A percentile compares a stretch with the other conserved stretches of the same genome.
These are phyloP conservation scores for Candolleomyces efflorescens DNA, from an alignment of 768 basidiomycete species.

Conservation along the genomic window DNA sequence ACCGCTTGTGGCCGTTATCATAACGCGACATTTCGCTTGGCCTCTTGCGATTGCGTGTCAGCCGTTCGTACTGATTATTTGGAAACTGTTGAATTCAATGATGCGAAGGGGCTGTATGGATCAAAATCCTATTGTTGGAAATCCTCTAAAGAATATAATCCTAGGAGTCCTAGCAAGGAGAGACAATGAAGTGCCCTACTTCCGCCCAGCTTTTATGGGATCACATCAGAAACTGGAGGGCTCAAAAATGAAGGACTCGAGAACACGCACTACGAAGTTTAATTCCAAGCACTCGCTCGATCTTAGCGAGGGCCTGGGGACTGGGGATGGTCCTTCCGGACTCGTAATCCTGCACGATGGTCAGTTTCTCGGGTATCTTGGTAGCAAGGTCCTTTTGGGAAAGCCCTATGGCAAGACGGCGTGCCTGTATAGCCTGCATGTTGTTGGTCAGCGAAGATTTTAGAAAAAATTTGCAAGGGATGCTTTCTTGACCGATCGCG, in stretches of 20 bases:
- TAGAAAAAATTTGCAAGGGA: conserved; percentile 1
- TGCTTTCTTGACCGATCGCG: conserved; percentile 69
- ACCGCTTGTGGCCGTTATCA: too few relatives aligned
- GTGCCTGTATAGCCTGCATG: conserved; percentile 72
- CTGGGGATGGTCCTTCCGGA: conserved; percentile 84
- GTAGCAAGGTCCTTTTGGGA: conserved; percentile 92
- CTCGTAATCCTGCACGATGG: conserved; percentile 86
- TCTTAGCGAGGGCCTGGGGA: conserved; percentile 80
- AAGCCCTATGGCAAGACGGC: conserved; percentile 69
- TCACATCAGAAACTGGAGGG: conserved; percentile 8
- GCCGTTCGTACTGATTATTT: too few relatives aligned
- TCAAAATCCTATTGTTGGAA: too few relatives aligned
- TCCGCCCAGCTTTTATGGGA: conserved; percentile 79
- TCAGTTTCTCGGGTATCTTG: conserved; percentile 92
- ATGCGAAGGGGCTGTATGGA: too few relatives aligned
- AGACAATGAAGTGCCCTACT: conserved; percentile 20
- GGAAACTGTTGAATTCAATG: too few relatives aligned
- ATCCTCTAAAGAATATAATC: too few relatives aligned
- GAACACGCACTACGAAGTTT: conserved; percentile 78
- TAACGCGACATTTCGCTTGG: too few relatives aligned
- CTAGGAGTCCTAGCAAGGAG: too few relatives aligned
- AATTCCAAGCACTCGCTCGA: conserved; percentile 80
- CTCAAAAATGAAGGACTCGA: not conserved
- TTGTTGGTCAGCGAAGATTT: conserved; percentile 5
- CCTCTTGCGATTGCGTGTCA: too few relatives aligned